phyloP scores from a whole-genome alignment of 352 stramenopile genomes.

The Phytophthora kernoviae region DNA sequence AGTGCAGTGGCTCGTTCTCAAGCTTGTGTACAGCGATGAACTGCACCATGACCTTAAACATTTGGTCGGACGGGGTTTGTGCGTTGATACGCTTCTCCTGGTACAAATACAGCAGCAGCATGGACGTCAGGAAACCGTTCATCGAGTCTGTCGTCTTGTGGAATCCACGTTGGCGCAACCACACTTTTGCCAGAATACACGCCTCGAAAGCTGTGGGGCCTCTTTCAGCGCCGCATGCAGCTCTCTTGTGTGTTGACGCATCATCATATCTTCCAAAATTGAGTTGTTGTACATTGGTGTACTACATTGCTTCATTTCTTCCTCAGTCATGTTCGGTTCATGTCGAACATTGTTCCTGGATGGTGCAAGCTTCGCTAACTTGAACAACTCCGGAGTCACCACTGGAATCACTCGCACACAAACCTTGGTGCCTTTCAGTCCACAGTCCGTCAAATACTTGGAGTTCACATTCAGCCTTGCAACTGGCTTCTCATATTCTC shows the following conservation, averaged over 20 bases:
- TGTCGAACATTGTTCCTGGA: constrained; percentile 88
- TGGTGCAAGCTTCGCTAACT: constrained; percentile 77
- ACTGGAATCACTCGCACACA: constrained; percentile 78
- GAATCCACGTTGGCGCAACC: constrained; percentile 85
- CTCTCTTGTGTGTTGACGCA: constrained; percentile 79
- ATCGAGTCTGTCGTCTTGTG: constrained; percentile 77
- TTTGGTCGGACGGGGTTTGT: constrained; percentile 79
- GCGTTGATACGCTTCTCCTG: constrained; percentile 71
- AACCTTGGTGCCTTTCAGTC: constrained; percentile 60
- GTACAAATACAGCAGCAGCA: constrained; percentile 88
- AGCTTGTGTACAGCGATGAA: constrained; percentile 78
- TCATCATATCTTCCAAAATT: constrained; percentile 91
- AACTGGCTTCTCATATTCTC: constrained; percentile 82
- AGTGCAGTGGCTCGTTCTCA: constrained; percentile 66
- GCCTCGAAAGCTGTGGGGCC: constrained; percentile 78
- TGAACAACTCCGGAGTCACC: constrained; percentile 74
- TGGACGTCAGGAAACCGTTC: constrained; percentile 82
- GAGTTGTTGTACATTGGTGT: constrained; percentile 92
- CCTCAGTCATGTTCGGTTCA: constrained; percentile 70
- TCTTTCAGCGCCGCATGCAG: constrained; percentile 73
- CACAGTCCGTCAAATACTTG: constrained; percentile 40
- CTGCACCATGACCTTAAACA: constrained; percentile 87
- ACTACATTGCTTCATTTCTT: constrained; percentile 67
- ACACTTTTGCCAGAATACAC: constrained; percentile 88
- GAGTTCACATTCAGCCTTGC: constrained; percentile 55